These are phyloP conservation scores for Coprinellus aureogranulatus DNA, from an alignment of 768 basidiomycete species.

Conservation along the genomic window DNA sequence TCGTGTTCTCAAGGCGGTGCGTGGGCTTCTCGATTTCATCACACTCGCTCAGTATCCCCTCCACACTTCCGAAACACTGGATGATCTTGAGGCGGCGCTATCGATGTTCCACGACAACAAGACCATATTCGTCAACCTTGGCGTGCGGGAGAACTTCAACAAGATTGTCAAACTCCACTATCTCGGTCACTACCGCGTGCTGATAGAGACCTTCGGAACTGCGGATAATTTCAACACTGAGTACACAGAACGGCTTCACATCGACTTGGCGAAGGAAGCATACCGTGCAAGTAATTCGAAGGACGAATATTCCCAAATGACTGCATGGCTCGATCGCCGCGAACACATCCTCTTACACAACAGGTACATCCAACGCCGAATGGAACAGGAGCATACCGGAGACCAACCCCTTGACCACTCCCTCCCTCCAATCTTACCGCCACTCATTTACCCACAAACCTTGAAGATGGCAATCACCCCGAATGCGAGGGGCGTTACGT, in stretches of 20 bases:
- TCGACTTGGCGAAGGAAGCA: conserved; percentile 36
- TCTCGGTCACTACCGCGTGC: conserved; percentile 32
- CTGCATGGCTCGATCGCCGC: conserved; percentile 27
- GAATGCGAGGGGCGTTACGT: too few species aligned
- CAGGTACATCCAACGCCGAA: conserved; percentile 25
- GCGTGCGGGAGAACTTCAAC: conserved; percentile 30
- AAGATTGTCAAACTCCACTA: conserved; percentile 38
- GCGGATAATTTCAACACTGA: conserved; percentile 43
- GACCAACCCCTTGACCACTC: too few species aligned
- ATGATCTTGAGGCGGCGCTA: conserved; percentile 21
- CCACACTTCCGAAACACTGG: conserved; percentile 25
- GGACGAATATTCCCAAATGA: conserved; percentile 36
- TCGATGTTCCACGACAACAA: conserved; percentile 28
- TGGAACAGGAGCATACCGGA: conserved; percentile 8
- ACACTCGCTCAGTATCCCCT: conserved; percentile 26
- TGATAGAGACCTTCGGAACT: conserved; percentile 31
- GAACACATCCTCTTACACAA: conserved; percentile 25
- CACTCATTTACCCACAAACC: too few species aligned
- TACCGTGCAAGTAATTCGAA: conserved; percentile 23
- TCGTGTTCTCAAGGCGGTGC: conserved; percentile 21
- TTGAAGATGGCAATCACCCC: too few species aligned
- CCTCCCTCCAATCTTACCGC: too few species aligned
- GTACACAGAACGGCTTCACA: conserved; percentile 32
- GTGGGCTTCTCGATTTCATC: conserved; percentile 32
- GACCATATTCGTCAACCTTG: conserved; percentile 25